Percentiles rank a stretch among this genome's conserved stretches.
Conservation (phyloP, 2,329 filamentous ascomycete genomes). For the Xylaria digitata region DNA sequence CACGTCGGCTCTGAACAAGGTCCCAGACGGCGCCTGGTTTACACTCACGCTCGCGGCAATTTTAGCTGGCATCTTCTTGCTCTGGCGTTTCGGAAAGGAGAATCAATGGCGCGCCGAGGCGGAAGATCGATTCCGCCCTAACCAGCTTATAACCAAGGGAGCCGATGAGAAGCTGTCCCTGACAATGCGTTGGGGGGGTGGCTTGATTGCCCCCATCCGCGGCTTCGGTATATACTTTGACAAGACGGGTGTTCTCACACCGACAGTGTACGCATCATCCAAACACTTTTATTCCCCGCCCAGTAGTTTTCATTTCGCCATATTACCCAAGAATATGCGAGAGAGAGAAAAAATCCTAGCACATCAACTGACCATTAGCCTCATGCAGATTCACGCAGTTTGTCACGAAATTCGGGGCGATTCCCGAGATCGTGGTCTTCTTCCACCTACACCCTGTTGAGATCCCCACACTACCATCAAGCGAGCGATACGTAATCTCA, state of each 20-base stretch:
- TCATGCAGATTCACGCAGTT: slow-evolving; percentile 72
- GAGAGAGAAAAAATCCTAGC: not conserved
- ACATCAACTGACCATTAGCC: not conserved
- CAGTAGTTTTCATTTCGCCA: not conserved
- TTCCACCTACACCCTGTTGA: slow-evolving; percentile 77
- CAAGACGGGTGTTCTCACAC: slow-evolving; percentile 74
- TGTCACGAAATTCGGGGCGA: slow-evolving; percentile 74
- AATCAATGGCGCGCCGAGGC: slow-evolving; percentile 79
- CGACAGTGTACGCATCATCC: slow-evolving; percentile 59
- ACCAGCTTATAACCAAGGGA: slow-evolving; percentile 50
- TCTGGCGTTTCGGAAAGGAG: slow-evolving; percentile 85
- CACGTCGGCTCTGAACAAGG: slow-evolving; percentile 76
- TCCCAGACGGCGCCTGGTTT: slow-evolving; percentile 83
- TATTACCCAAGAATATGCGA: not conserved
- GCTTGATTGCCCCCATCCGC: slow-evolving; percentile 59
- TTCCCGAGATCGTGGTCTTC: slow-evolving; percentile 77
- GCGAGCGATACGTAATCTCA: slow-evolving; percentile 61
- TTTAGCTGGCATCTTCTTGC: slow-evolving; percentile 72
- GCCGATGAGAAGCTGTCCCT: slow-evolving; percentile 49
- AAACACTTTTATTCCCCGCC: not conserved
- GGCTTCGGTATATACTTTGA: slow-evolving; percentile 82
- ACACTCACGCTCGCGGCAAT: slow-evolving; percentile 73
- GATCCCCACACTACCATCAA: slow-evolving; percentile 63
- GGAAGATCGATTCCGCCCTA: slow-evolving; percentile 66
- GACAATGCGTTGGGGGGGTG: slow-evolving; percentile 56